Evolutionary conservation across 805 yeast species (phyloP), one percentile per base, ranked within the genome.

Genomic region (Metschnikowia dekortorum): DNA sequence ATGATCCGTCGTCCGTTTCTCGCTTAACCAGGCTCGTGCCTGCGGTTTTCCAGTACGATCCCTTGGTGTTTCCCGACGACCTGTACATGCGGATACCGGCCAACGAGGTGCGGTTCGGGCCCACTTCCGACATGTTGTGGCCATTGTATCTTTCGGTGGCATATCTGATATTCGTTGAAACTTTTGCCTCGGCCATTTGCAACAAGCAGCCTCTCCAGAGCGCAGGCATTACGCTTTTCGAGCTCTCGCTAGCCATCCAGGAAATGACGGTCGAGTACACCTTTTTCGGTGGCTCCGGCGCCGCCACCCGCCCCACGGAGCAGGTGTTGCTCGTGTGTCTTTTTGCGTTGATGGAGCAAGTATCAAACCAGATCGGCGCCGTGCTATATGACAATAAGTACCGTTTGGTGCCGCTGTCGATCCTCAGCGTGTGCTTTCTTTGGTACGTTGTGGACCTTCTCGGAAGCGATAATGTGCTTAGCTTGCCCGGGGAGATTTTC

Each of bases 181-280:
- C 89, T 0, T 82, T 85, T 58, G 70, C 82, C 8, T 73, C 85
- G 2, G 80, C 79, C 29, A 73, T 82, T 8, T 74, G 76, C 49
- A 87, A 87, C 8, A 54, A 53, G 37, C 70, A 70, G 39, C 86
- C 89, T 7, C 73, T 76, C 49, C 76, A 80, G 18, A 91, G 85
- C 49, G 78, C 84, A 13, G 89, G 89, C 0, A 70, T 86, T 54
- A 83, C 94, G 0, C 67, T 87, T 34, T 85, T 87, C 65, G 94
- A 87, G 63, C 85, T 82, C 58, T 84, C 92, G 4, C 63, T 85
- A 13, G 87, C 89, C 10, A 85, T 85, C 61, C 91, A 86, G 59
- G 94, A 87, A 57, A 83, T 78, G 50, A 85, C 78, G 62, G 71
- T 74, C 22, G 68, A 66, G 2, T 55, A 63, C 40, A 60, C 68